Evolutionary conservation across 2,329 filamentous ascomycete species (phyloP).

Genomic region (Penicillium sp.): DNA sequence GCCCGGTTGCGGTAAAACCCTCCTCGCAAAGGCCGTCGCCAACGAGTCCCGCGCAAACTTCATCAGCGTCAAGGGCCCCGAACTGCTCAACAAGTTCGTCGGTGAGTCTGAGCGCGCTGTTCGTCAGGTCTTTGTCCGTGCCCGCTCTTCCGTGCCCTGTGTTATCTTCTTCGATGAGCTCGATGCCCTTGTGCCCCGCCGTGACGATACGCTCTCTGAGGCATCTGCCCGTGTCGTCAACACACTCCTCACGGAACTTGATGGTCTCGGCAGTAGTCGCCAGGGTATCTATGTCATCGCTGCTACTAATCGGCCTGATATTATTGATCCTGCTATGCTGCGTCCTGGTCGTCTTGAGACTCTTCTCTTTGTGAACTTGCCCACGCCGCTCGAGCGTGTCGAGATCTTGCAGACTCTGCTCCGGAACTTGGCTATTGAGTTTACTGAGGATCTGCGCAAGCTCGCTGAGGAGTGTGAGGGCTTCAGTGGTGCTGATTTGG

Average conservation of each 20-base stretch:
- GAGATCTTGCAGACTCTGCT: conserved; percentile 75
- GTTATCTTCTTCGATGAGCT: conserved; percentile 98
- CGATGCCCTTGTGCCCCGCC: conserved; percentile 83
- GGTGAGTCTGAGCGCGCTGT: conserved; percentile 94
- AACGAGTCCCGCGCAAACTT: conserved; percentile 97
- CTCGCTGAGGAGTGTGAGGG: conserved; percentile 73
- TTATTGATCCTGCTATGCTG: conserved; percentile 94
- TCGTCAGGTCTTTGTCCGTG: conserved; percentile 85
- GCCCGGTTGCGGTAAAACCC: conserved; percentile 93
- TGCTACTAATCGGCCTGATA: conserved; percentile 91
- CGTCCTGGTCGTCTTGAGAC: conserved; percentile 86
- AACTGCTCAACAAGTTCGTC: conserved; percentile 96
- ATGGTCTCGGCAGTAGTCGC: conserved; percentile 72
- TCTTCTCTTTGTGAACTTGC: conserved; percentile 85
- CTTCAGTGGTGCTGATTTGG: conserved; percentile 72
- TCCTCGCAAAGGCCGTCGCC: conserved; percentile 92
- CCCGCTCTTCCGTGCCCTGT: conserved; percentile 81
- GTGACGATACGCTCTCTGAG: conserved; percentile 76
- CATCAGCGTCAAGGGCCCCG: conserved; percentile 95
- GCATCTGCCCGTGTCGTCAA: conserved; percentile 89
- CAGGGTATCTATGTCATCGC: conserved; percentile 91
- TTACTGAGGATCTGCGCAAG: conserved; percentile 56
- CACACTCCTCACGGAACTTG: conserved; percentile 88
- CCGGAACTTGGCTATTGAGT: conserved; percentile 53
- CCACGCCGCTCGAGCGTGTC: conserved; percentile 72